These are phyloP conservation scores for Chlorella vulgaris DNA, from an alignment of 139 green algal species.

Conservation along the genomic window DNA sequence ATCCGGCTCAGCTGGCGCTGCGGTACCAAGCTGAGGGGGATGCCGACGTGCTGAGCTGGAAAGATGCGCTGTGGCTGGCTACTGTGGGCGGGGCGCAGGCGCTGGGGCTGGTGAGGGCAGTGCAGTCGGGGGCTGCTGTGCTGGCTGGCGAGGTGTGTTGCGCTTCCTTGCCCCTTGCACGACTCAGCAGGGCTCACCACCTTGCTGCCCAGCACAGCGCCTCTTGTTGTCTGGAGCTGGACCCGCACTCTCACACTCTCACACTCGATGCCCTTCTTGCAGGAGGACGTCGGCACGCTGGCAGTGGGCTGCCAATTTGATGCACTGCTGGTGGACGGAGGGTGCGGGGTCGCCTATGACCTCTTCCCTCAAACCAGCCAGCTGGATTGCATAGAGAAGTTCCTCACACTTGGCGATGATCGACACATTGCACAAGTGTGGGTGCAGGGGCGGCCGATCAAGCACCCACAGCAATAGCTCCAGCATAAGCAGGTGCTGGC, in stretches of 20 bases:
- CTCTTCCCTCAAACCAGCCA: neutral
- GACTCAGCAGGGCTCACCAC: neutral
- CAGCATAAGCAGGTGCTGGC: neutral
- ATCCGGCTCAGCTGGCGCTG: neutral
- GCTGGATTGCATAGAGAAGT: neutral
- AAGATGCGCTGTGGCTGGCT: constrained; percentile 71
- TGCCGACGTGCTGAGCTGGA: constrained; percentile 34
- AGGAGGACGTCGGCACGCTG: neutral
- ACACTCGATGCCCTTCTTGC: neutral
- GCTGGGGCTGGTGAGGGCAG: constrained; percentile 34
- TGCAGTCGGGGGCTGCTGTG: neutral
- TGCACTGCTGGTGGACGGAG: neutral
- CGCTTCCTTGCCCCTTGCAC: neutral
- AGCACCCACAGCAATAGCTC: neutral
- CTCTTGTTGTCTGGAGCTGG: neutral
- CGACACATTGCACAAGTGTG: neutral
- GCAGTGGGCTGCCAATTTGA: neutral
- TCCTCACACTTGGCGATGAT: neutral
- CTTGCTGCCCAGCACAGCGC: neutral
- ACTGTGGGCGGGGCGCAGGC: constrained; percentile 67
- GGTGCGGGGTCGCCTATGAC: neutral
- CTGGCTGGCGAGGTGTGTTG: neutral
- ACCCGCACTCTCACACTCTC: neutral
- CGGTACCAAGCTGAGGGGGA: constrained; percentile 3
- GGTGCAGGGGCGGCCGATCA: neutral